Evolutionary conservation across 495 filamentous ascomycete genomes (phyloP).

Genomic region (Baudoinia panamericana): DNA sequence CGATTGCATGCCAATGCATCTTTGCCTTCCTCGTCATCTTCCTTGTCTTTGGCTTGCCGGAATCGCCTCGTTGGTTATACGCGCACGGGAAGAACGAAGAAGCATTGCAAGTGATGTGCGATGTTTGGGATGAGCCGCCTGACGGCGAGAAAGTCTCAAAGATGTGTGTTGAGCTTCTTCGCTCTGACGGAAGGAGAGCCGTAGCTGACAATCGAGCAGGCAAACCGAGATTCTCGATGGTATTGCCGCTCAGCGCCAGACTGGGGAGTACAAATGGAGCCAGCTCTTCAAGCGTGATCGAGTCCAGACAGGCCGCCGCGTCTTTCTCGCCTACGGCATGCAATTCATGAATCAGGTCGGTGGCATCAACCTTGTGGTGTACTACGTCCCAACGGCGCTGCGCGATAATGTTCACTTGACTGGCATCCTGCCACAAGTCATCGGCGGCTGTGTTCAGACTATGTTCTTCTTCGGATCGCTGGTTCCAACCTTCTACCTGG

Average conservation of each 20-base stretch:
- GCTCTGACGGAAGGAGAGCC: slow-evolving; percentile 13
- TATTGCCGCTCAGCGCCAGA: slow-evolving; percentile 34
- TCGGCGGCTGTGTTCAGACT: slow-evolving; percentile 26
- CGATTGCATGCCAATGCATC: slow-evolving; percentile 25
- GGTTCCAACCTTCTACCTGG: slow-evolving; percentile 36
- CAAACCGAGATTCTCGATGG: slow-evolving; percentile 35
- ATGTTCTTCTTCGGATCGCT: slow-evolving; percentile 32
- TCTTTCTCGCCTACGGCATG: slow-evolving; percentile 37
- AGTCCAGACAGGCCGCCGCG: slow-evolving; percentile 39
- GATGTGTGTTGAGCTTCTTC: too few species aligned
- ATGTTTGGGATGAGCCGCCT: slow-evolving; percentile 33
- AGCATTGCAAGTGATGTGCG: slow-evolving; percentile 38
- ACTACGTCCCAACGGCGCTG: slow-evolving; percentile 25
- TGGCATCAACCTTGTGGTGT: slow-evolving; percentile 26
- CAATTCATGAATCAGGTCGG: slow-evolving; percentile 29
- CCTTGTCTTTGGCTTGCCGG: slow-evolving; percentile 27
- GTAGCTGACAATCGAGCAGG: slow-evolving; percentile 23
- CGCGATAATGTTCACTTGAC: slow-evolving; percentile 24
- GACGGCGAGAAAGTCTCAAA: slow-evolving; percentile 35
- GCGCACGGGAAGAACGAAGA: slow-evolving; percentile 32
- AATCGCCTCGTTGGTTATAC: slow-evolving; percentile 28
- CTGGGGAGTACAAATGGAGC: slow-evolving; percentile 35
- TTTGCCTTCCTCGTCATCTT: slow-evolving; percentile 27
- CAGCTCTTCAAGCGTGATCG: slow-evolving; percentile 40
- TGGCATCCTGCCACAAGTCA: slow-evolving; percentile 22